Evolutionary conservation across 139 green algal species (phyloP).

Genomic region (Coelastrella sp.): DNA sequence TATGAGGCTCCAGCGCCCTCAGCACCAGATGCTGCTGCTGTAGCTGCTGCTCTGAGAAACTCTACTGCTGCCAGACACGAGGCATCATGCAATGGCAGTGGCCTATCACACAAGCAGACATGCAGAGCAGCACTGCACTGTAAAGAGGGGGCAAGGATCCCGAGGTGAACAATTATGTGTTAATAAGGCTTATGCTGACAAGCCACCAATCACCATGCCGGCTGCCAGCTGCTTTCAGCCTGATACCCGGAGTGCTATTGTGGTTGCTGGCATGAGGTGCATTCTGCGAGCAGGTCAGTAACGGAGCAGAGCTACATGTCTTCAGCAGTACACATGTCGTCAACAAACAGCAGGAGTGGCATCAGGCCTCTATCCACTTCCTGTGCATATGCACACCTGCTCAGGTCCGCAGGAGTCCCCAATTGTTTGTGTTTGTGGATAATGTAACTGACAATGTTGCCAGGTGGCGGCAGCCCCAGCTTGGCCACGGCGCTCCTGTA

Average conservation of each 20-base stretch:
- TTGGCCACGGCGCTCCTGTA: background rate
- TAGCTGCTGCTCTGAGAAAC: slow-evolving; percentile 53
- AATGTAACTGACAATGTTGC: background rate
- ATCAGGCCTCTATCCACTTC: background rate
- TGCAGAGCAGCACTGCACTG: too few species aligned
- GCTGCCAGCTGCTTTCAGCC: too few species aligned
- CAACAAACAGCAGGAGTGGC: background rate
- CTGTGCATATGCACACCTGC: background rate
- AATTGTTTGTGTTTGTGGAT: background rate
- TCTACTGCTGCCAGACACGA: slow-evolving; percentile 59
- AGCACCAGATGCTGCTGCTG: slow-evolving; percentile 23
- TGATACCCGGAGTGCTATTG: too few species aligned
- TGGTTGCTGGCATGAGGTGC: too few species aligned
- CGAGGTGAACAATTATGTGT: too few species aligned
- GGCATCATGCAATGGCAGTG: slow-evolving; percentile 58
- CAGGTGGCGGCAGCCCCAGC: slow-evolving; percentile 26
- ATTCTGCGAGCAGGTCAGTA: too few species aligned
- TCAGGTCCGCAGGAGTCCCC: background rate
- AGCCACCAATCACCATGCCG: too few species aligned
- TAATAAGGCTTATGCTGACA: too few species aligned
- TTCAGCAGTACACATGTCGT: background rate
- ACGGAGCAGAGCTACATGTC: background rate
- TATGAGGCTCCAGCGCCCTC: background rate
- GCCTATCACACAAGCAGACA: background rate
- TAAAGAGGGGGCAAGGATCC: too few species aligned